These are phyloP conservation scores for Lasiosphaeris hirsuta DNA, from an alignment of 495 filamentous ascomycete genomes.

Conservation along the genomic window DNA sequence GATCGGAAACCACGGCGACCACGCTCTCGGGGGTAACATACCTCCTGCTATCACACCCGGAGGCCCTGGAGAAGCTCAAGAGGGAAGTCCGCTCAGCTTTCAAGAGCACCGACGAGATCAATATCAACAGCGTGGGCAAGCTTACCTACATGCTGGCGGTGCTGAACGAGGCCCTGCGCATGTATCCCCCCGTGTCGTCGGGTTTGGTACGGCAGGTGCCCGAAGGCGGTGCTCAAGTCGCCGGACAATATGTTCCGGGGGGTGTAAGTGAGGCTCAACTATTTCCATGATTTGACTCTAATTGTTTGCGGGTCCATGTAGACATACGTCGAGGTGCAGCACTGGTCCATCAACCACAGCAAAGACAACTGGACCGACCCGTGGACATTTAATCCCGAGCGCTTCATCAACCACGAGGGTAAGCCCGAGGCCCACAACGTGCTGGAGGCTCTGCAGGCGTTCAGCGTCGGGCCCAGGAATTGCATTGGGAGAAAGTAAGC, in stretches of 20 bases:
- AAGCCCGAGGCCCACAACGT: conserved; percentile 26
- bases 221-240: conserved; percentile 40
- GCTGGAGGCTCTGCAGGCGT: conserved; percentile 36
- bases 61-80: conserved; percentile 35
- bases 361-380: conserved; percentile 33
- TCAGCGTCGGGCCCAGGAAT: conserved; percentile 36
- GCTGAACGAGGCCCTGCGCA: conserved; percentile 53
- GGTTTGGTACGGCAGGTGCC: conserved; percentile 42
- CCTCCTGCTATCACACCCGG: conserved; percentile 44
- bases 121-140: conserved; percentile 32
- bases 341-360: conserved; percentile 38
- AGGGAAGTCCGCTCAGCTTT: conserved; percentile 51
- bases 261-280: conserved; percentile 25
- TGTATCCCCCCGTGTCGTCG: conserved; percentile 50
- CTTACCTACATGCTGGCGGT: conserved; percentile 53
- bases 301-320: conserved; percentile 17
- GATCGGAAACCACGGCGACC: conserved; percentile 55
- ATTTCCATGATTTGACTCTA: not conserved
- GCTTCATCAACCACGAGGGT: conserved; percentile 27
- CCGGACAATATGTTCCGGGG: conserved; percentile 40
- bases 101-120: conserved; percentile 45
- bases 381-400: conserved; percentile 33
- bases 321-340: conserved; percentile 33
- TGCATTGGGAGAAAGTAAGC: conserved; percentile 42
- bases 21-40: conserved; percentile 46